A percentile compares a stretch with the other conserved stretches of the same genome.
Evolutionary conservation across 2,329 filamentous ascomycete species (phyloP).

Genomic region (Alternaria arborescens): DNA sequence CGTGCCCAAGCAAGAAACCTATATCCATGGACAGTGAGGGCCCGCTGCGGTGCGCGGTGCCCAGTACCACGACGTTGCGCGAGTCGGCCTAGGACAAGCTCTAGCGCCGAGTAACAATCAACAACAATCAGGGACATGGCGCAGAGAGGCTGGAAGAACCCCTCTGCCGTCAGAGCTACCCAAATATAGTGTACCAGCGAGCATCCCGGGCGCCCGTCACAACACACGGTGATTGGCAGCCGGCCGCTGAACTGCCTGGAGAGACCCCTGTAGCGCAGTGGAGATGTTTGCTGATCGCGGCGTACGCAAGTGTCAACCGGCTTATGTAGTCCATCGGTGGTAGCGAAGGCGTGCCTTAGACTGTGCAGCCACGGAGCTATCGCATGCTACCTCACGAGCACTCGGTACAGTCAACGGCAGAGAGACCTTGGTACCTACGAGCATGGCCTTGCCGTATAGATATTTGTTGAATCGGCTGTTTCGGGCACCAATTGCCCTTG

Average conservation of each 20-base stretch:
- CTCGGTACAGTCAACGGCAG: slow-evolving; percentile 25
- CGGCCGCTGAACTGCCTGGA: slow-evolving; percentile 34
- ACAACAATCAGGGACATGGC: slow-evolving; percentile 39
- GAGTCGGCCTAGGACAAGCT: slow-evolving; percentile 18
- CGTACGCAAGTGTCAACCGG: slow-evolving; percentile 37
- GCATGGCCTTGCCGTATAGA: slow-evolving; percentile 8
- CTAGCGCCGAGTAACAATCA: slow-evolving; percentile 38
- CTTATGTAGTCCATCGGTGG: slow-evolving; percentile 31
- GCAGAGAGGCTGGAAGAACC: slow-evolving; percentile 27
- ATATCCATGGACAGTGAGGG: slow-evolving; percentile 5
- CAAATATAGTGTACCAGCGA: slow-evolving; percentile 45
- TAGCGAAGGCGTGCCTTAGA: slow-evolving; percentile 37
- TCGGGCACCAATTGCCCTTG: slow-evolving; percentile 28
- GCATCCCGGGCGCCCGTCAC: slow-evolving; percentile 31
- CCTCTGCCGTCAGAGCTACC: slow-evolving; percentile 37
- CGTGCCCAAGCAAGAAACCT: slow-evolving; percentile 2
- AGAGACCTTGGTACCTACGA: slow-evolving; percentile 18
- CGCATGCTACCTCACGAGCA: slow-evolving; percentile 20
- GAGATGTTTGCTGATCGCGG: slow-evolving; percentile 50
- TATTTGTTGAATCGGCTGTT: slow-evolving; percentile 22
- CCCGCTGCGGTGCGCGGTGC: slow-evolving; percentile 30
- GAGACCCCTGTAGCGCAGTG: slow-evolving; percentile 44
- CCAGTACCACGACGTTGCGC: slow-evolving; percentile 34
- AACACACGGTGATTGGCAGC: slow-evolving; percentile 42
- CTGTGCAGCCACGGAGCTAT: slow-evolving; percentile 27